phyloP scores from a whole-genome alignment of 305 asterid genomes.

The Nicotiana rustica region DNA sequence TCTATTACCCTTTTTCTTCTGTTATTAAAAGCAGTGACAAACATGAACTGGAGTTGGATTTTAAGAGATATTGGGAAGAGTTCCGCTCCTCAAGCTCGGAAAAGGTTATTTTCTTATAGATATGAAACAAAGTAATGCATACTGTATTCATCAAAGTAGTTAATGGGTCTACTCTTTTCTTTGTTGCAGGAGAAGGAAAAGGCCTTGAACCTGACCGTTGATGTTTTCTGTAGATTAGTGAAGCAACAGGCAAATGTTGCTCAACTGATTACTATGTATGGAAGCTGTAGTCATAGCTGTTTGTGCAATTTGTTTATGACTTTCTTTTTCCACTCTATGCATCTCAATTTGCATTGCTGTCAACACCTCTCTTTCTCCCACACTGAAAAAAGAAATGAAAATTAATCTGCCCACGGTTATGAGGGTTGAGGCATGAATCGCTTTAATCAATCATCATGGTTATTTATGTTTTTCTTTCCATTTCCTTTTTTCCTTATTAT shows the following conservation, averaged over 20 bases:
- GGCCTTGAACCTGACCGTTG: constrained; percentile 92
- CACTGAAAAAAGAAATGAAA: constrained; percentile 20
- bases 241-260: constrained; percentile 87
- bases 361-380: constrained; percentile 9
- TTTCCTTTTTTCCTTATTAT: not conserved
- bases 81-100: constrained; percentile 86
- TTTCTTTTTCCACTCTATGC: constrained; percentile 22
- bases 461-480: not conserved
- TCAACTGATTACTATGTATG: constrained; percentile 87
- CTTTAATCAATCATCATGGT: not conserved
- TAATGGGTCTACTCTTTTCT: constrained; percentile 45
- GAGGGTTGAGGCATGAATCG: not conserved
- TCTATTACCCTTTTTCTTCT: constrained; percentile 22
- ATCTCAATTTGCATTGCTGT: not conserved
- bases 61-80: constrained; percentile 90
- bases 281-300: constrained; percentile 33
- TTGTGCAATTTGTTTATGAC: constrained; percentile 6
- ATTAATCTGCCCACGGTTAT: not conserved
- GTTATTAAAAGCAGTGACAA: constrained; percentile 60
- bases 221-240: constrained; percentile 95
- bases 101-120: constrained; percentile 52
- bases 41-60: constrained; percentile 86
- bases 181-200: constrained; percentile 92
- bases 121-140: constrained; percentile 21
- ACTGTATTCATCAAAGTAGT: not conserved